Evolutionary conservation across 768 basidiomycete genomes (phyloP).

Genomic region (Dictyophora rubrovolvata): DNA sequence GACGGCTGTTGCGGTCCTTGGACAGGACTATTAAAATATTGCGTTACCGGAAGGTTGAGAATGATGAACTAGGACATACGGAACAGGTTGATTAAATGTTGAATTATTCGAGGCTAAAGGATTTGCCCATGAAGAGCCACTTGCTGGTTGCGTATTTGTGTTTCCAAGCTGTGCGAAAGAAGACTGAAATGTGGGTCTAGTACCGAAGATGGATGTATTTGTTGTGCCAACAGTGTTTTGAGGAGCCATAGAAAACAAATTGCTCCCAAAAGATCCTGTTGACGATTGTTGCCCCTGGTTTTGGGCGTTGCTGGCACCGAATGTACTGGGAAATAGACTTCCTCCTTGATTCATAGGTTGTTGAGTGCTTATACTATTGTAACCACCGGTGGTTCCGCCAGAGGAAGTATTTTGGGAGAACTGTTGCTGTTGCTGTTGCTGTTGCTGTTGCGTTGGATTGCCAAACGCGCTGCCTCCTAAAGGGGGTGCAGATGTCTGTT

Average conservation of each 20-base stretch:
- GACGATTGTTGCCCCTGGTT: neutral
- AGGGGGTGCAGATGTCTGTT: neutral
- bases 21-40: constrained; percentile 10
- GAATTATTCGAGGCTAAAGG: constrained; percentile 18
- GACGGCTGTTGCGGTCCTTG: constrained; percentile 17
- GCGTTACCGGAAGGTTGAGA: constrained; percentile 3
- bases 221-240: neutral
- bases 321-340: neutral
- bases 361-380: neutral
- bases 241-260: neutral
- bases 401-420: neutral
- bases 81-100: constrained; percentile 18
- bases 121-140: constrained; percentile 11
- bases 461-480: neutral
- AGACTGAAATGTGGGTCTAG: neutral
- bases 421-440: neutral
- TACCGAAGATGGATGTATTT: neutral
- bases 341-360: neutral
- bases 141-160: constrained; percentile 3
- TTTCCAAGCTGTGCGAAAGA: neutral
- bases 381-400: neutral
- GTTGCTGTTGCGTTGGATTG: neutral
- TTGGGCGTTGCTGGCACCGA: neutral
- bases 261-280: neutral
- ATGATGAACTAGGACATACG: constrained; percentile 12